Base-by-base conservation (phyloP, 345 rosid genomes). In the Raphanus raphanistrum region DNA sequence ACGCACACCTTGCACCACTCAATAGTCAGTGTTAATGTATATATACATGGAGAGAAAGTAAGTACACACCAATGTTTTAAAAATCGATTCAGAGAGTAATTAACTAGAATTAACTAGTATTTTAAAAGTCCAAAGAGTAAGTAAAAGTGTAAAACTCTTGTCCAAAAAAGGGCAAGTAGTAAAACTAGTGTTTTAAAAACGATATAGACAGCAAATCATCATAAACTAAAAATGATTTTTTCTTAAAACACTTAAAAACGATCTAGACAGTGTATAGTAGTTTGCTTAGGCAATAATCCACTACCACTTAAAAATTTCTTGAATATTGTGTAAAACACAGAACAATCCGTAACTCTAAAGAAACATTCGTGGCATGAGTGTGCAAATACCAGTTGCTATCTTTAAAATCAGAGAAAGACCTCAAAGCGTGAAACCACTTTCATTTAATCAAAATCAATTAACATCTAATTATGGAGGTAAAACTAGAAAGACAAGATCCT, bases 1-100 rank as follows among this genome's bases (percentile, higher is more conserved):
- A 72, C 28, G 28, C 57, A n/a, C 63, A 52, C 55, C 29, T 12
- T 59, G 25, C 73, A 58, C 68, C 43, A 48, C 41, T n/a, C 61
- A 29, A 28, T 48, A 43, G 10, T 57, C 6, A 59, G 7, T 28
- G 43, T 45, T 45, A 45, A 13, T 45, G 52, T 45, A 13, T 11
- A 54, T 36, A 62, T 3, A 13, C n/a, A 17, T 58, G 10, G 11
- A 67, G 25, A 58, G 6, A 28, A 17, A 54, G 8, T 0, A 67
- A 45, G 58, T 45, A 21, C n/a, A 45, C 4, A 45, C 6, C 5
- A 45, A 1, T 45, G 52, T 45, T 45, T 38, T 4, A 13, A 45
- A 45, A 45, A 45, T 38, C 43, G 43, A 33, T 33, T 33, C 36
- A 33, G 6, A 33, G 36, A 33, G 8, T 6, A 33, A 33, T 8